Percentiles rank a stretch among this genome's conserved stretches.
Conservation (phyloP, 78 protist genomes). For the Pigoraptor vietnamica region DNA sequence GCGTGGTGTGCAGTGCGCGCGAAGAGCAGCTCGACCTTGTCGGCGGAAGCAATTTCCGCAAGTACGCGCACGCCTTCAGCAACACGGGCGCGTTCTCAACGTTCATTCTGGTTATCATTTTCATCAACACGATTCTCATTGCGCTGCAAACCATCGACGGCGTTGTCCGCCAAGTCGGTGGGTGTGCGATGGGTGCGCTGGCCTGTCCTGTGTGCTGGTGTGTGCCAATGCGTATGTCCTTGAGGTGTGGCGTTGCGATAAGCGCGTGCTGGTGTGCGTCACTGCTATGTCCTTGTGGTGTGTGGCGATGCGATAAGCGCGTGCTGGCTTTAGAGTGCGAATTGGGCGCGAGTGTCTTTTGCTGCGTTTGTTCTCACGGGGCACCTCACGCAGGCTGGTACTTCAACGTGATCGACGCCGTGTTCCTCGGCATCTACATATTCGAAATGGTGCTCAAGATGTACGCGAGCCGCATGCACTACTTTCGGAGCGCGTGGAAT, state of each 20-base stretch:
- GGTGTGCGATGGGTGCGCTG: too few species aligned
- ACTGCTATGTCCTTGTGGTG: too few species aligned
- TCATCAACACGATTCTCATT: background rate
- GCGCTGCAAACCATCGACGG: background rate
- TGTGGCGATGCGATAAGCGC: too few species aligned
- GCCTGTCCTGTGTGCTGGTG: too few species aligned
- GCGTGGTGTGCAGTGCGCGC: background rate
- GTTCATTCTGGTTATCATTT: background rate
- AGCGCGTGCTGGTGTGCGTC: too few species aligned
- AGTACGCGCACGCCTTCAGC: background rate
- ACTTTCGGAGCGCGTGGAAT: background rate
- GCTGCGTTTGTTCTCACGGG: background rate
- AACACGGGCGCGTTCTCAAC: background rate
- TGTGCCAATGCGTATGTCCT: too few species aligned
- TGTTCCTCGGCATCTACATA: background rate
- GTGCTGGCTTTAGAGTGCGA: too few species aligned
- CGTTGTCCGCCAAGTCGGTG: too few species aligned
- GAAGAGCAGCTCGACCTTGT: background rate
- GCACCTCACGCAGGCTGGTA: background rate
- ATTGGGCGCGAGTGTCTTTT: too few species aligned
- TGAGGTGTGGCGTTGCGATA: too few species aligned
- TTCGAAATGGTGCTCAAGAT: background rate
- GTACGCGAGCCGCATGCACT: background rate
- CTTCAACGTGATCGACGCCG: background rate
- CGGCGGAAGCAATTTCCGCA: background rate